Evolutionary conservation across 805 yeast genomes (phyloP).

Genomic region (Danielia oregonensis): DNA sequence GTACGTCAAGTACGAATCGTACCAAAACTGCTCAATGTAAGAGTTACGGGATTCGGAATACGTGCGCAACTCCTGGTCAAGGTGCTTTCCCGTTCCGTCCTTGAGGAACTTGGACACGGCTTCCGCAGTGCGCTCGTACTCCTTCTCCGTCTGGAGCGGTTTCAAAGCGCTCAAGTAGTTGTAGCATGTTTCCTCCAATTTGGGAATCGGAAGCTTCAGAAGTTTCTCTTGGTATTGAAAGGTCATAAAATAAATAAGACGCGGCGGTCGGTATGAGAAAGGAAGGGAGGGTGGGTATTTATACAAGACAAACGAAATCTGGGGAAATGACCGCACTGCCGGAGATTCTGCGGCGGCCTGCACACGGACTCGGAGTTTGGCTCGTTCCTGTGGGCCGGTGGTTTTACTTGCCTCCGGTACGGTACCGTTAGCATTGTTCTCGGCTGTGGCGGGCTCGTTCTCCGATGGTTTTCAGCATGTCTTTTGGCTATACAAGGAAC

Average conservation of each 20-base stretch:
- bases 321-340: constrained; percentile 12
- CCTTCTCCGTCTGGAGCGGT: constrained; percentile 78
- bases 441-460: too few species aligned
- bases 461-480: too few species aligned
- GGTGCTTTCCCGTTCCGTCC: constrained; percentile 46
- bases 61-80: constrained; percentile 61
- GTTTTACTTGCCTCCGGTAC: too few species aligned
- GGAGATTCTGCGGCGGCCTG: not conserved
- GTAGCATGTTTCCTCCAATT: constrained; percentile 60
- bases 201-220: constrained; percentile 76
- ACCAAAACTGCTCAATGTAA: constrained; percentile 93
- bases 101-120: constrained; percentile 58
- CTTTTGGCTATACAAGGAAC: too few species aligned
- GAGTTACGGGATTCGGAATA: constrained; percentile 66
- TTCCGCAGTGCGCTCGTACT: constrained; percentile 55
- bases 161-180: constrained; percentile 63
- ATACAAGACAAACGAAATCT: constrained; percentile 13
- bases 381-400: not conserved
- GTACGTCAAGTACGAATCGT: constrained; percentile 80
- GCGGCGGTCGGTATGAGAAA: not conserved
- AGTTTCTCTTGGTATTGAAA: constrained; percentile 58
- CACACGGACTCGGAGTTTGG: constrained; percentile 6
- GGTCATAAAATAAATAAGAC: constrained; percentile 24
- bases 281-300: constrained; percentile 1
- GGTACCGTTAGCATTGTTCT: too few species aligned